Evolutionary conservation across 202 grass and related monocot genomes (phyloP), one percentile per base, ranked within the genome.

Genomic region (Panicum virgatum): DNA sequence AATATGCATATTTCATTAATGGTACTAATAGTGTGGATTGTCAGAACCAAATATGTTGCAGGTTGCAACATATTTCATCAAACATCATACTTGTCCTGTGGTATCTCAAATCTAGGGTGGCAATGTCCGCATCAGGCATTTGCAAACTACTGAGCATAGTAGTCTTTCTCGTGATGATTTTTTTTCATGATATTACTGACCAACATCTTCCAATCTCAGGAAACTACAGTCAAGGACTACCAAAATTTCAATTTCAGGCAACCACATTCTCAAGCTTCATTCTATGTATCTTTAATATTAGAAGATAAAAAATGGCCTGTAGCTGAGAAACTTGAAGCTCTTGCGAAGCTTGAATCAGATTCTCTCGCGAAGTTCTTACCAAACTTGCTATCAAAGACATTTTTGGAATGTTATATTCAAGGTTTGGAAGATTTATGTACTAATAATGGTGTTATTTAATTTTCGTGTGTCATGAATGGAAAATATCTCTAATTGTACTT

Each of bases 201-300:
- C 15, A 34, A 37, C 43, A 82, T 81, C 54, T 81, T 85, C 64
- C 71, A 54, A 85, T 71, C 46, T 87, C 76, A 98, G 95, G 95
- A 98, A 93, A 92, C 92, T 86, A 59, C 68, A 76, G 75, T 83
- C 51, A 93, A 98, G 82, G 82, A 89, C 69, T 93, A 88, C 65
- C 82, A 93, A 84, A 98, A 98, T 90, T 98, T 93, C 47, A 93
- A 89, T 27, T 98, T 98, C 75, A 84, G 54, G 10, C 66, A 88
- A 54, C 95, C 95, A 37, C 85, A 51, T 72, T 62, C 82, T 65
- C 92, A 98, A 94, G 92, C 95, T 79, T 73, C 71, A 61, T 86
- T 90, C 72, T 89, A 98, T 81, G 76, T 86, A 32, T 89, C 88
- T 39, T 84, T 98, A 66, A 93, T 98, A 90, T 76, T 98, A 59